These are phyloP conservation scores for Pythium periplocum DNA, from an alignment of 352 stramenopile genomes.

Conservation along the genomic window DNA sequence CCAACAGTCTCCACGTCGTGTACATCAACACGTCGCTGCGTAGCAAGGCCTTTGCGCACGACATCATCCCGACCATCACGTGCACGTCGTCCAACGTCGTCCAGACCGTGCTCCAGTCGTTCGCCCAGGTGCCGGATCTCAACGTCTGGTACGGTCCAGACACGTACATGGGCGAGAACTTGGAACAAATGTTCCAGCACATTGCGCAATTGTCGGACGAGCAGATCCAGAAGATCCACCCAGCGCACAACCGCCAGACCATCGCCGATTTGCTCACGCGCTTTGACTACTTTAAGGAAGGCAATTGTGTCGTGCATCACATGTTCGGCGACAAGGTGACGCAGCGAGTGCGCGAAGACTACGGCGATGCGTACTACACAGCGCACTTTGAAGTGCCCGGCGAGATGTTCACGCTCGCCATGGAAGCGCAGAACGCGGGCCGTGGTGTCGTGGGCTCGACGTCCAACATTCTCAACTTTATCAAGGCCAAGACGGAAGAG, in stretches of 20 bases:
- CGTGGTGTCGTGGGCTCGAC: slow-evolving; percentile 94
- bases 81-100: slow-evolving; percentile 97
- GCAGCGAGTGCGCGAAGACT: slow-evolving; percentile 87
- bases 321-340: slow-evolving; percentile 97
- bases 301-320: slow-evolving; percentile 98
- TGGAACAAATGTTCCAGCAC: slow-evolving; percentile 91
- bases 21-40: slow-evolving; percentile 98
- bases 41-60: slow-evolving; percentile 93
- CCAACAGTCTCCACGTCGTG: slow-evolving; percentile 93
- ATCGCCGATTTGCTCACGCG: slow-evolving; percentile 79
- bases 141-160: slow-evolving; percentile 93
- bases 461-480: slow-evolving; percentile 98
- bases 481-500: slow-evolving; percentile 92
- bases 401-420: slow-evolving; percentile 98
- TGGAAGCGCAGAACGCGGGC: slow-evolving; percentile 88
- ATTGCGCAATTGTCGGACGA: slow-evolving; percentile 73
- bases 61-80: slow-evolving; percentile 95
- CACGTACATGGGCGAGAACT: slow-evolving; percentile 98
- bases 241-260: slow-evolving; percentile 73
- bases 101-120: slow-evolving; percentile 94
- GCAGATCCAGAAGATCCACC: slow-evolving; percentile 82
- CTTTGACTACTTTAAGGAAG: slow-evolving; percentile 94
- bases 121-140: slow-evolving; percentile 88
- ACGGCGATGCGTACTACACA: slow-evolving; percentile 92
- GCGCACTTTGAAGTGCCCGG: slow-evolving; percentile 97